These are phyloP conservation scores for Cnidoscolus chayamansa DNA, from an alignment of 441 rosid genomes.

Conservation along the genomic window DNA sequence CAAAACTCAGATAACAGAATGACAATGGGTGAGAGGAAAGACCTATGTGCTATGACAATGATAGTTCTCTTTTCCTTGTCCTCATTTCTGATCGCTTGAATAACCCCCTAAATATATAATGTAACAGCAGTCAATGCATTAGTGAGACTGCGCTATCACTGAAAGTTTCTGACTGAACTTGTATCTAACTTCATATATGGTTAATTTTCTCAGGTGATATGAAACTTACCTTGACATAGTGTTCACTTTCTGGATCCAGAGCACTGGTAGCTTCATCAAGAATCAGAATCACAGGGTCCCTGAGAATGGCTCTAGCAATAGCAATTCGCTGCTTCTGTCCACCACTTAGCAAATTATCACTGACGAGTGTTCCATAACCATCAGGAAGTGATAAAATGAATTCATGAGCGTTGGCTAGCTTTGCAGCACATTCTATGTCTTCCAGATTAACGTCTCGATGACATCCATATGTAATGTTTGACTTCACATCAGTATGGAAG, in stretches of 20 bases:
- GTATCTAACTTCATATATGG: background rate
- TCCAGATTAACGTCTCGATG: conserved; percentile 48
- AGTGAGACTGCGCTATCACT: background rate
- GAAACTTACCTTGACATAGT: conserved; percentile 66
- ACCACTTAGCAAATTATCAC: conserved; percentile 93
- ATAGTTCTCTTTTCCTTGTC: conserved; percentile 58
- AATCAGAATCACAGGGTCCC: conserved; percentile 79
- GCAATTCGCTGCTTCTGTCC: conserved; percentile 98
- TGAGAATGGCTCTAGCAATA: conserved; percentile 87
- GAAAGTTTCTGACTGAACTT: background rate
- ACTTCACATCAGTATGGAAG: conserved; percentile 75
- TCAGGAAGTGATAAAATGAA: conserved; percentile 75
- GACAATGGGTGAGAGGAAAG: conserved; percentile 8
- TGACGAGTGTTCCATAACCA: conserved; percentile 79
- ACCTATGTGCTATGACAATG: conserved; percentile 72
- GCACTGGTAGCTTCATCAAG: conserved; percentile 98
- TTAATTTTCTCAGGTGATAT: background rate
- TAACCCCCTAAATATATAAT: conserved; percentile 51
- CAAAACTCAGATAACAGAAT: background rate
- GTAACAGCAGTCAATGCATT: background rate
- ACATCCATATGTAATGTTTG: conserved; percentile 87
- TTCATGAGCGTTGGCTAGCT: conserved; percentile 82
- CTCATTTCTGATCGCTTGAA: conserved; percentile 58
- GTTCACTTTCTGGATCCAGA: conserved; percentile 91
- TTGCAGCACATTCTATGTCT: conserved; percentile 83